Conservation (phyloP, 441 rosid genomes). For the Erodium trifolium region DNA sequence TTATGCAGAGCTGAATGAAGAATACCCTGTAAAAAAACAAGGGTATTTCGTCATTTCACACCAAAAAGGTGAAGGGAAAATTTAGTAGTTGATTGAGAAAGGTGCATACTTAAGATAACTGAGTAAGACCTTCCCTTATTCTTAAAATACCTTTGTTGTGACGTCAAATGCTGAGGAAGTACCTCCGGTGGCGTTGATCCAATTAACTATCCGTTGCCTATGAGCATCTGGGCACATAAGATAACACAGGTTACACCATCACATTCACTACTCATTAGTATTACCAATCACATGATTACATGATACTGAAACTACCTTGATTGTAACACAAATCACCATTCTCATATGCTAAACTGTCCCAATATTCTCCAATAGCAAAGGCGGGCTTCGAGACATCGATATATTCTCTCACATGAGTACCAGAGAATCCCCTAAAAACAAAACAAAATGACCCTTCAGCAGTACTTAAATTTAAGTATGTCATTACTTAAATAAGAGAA, state of each 20-base stretch:
- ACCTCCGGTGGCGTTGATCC: conserved; percentile 50
- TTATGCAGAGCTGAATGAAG: conserved; percentile 42
- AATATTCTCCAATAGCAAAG: conserved; percentile 49
- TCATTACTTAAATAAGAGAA: background rate
- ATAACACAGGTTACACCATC: conserved; percentile 4
- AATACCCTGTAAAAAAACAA: conserved; percentile 29
- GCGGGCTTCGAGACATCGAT: conserved; percentile 44
- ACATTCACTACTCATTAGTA: no score
- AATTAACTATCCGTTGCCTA: conserved; percentile 42
- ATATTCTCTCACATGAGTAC: conserved; percentile 43
- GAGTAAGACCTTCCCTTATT: no score
- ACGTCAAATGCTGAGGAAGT: conserved; percentile 51
- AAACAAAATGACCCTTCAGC: conserved; percentile 4
- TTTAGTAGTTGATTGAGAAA: no score
- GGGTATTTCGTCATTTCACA: no score
- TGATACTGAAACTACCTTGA: conserved; percentile 30
- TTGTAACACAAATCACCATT: conserved; percentile 43
- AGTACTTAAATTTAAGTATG: conserved; percentile 1
- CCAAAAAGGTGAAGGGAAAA: no score
- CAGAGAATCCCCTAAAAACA: conserved; percentile 40
- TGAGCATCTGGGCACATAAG: conserved; percentile 34
- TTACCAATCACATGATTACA: background rate
- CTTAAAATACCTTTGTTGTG: conserved; percentile 35
- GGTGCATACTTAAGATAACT: no score
- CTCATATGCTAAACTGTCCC: conserved; percentile 47